A percentile compares a stretch with the other conserved stretches of the same genome.
Evolutionary conservation across 1,284 basidiomycete species (phyloP).

Genomic region (Fomitopsis palustris): DNA sequence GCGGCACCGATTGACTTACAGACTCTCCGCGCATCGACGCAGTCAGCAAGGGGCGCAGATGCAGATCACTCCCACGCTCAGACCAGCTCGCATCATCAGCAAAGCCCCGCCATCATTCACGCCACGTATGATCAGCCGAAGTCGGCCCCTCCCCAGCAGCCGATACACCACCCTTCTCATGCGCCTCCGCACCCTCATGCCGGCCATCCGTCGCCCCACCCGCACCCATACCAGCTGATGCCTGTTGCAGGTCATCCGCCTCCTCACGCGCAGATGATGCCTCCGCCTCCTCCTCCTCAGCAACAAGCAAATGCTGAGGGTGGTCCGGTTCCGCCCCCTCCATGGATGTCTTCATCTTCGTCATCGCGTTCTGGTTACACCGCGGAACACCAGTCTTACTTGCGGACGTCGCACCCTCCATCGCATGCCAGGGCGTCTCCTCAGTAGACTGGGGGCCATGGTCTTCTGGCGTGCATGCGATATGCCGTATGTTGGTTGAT

Average conservation of each 20-base stretch:
- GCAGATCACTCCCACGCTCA: conserved; percentile 17
- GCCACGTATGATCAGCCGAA: conserved; percentile 21
- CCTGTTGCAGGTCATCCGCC: conserved; percentile 16
- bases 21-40: conserved; percentile 62
- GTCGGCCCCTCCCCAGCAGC: conserved; percentile 7
- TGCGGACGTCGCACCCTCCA: conserved; percentile 47
- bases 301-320: conserved; percentile 17
- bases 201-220: conserved; percentile 6
- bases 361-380: conserved; percentile 33
- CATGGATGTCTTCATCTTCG: conserved; percentile 40
- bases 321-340: conserved; percentile 38
- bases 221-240: conserved; percentile 28
- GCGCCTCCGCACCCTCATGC: conserved; percentile 11
- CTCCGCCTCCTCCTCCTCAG: conserved; percentile 29
- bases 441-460: conserved; percentile 21
- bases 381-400: conserved; percentile 56
- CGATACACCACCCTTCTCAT: conserved; percentile 20
- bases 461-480: conserved; percentile 2
- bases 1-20: conserved; percentile 66
- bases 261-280: conserved; percentile 43
- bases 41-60: conserved; percentile 43
- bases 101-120: conserved; percentile 9
- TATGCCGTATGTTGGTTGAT: background rate
- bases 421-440: conserved; percentile 40
- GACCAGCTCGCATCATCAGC: conserved; percentile 11